Percentiles rank a stretch among this genome's conserved stretches.
phyloP scores from a whole-genome alignment of 208 protist genomes.

The Acanthamoeba sp. region DNA sequence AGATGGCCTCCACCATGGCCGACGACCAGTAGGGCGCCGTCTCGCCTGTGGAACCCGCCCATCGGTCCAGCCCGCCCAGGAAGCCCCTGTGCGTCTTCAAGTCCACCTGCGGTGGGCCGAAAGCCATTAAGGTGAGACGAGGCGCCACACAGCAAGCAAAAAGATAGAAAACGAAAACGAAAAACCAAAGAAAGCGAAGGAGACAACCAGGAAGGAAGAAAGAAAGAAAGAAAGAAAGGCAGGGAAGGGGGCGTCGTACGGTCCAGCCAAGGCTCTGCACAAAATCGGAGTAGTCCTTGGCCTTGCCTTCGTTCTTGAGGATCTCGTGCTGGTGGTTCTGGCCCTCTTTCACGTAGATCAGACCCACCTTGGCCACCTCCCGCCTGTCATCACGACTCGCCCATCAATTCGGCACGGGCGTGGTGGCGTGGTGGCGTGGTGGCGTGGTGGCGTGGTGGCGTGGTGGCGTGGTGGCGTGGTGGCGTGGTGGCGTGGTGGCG shows the following conservation, averaged over 20 bases:
- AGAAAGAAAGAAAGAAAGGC: constrained; percentile 11
- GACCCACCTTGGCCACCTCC: constrained; percentile 89
- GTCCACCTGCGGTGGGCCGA: constrained; percentile 76
- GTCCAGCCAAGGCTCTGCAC: constrained; percentile 86
- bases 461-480: too few species aligned
- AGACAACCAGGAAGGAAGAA: not conserved
- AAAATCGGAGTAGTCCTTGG: constrained; percentile 86
- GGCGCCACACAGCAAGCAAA: too few species aligned
- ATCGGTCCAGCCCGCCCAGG: constrained; percentile 87
- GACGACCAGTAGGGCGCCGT: constrained; percentile 86
- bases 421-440: too few species aligned
- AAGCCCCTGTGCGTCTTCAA: constrained; percentile 87
- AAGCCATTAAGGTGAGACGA: not conserved
- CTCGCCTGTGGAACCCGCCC: constrained; percentile 77
- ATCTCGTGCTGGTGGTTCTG: constrained; percentile 89
- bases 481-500: too few species aligned
- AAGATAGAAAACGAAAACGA: not conserved
- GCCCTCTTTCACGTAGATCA: constrained; percentile 89
- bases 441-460: too few species aligned
- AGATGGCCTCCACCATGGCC: constrained; percentile 87
- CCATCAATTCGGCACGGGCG: too few species aligned
- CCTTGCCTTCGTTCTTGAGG: constrained; percentile 84
- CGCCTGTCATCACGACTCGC: constrained; percentile 73
- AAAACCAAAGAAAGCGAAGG: not conserved
- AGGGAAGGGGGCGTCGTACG: not conserved